A percentile compares a stretch with the other conserved stretches of the same genome.
These are phyloP conservation scores for Didymosphaeria variabile DNA, from an alignment of 2,329 filamentous ascomycete species.

Conservation along the genomic window DNA sequence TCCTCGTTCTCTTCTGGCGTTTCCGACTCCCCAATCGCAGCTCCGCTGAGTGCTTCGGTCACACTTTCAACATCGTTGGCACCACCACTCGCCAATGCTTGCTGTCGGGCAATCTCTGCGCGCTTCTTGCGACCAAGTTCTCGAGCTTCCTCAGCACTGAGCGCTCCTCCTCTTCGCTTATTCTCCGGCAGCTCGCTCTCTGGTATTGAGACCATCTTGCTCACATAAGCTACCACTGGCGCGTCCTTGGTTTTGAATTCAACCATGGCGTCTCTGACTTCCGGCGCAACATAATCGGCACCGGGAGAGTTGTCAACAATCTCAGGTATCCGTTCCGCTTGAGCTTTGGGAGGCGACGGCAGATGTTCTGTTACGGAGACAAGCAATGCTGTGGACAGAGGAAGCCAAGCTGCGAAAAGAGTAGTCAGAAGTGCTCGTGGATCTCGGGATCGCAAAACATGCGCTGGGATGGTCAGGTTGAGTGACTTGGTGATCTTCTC, in stretches of 20 bases:
- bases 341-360: constrained; percentile 82
- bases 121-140: constrained; percentile 89
- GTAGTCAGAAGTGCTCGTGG: constrained; percentile 83
- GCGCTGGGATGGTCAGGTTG: constrained; percentile 82
- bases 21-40: constrained; percentile 60
- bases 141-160: constrained; percentile 89
- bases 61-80: constrained; percentile 62
- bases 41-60: constrained; percentile 67
- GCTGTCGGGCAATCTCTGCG: constrained; percentile 83
- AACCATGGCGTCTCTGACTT: constrained; percentile 81
- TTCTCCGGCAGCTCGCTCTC: constrained; percentile 92
- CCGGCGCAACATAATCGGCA: constrained; percentile 71
- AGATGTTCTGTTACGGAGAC: constrained; percentile 95
- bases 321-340: constrained; percentile 80
- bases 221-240: constrained; percentile 92
- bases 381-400: constrained; percentile 87
- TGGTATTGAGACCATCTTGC: constrained; percentile 96
- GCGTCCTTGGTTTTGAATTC: constrained; percentile 77
- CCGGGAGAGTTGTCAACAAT: constrained; percentile 84
- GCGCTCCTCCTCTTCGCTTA: constrained; percentile 71
- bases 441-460: constrained; percentile 84
- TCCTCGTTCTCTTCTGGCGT: constrained; percentile 52
- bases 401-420: constrained; percentile 89
- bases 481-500: constrained; percentile 97
- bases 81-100: constrained; percentile 62